Evolutionary conservation across 169 alveolate genomes (phyloP).

Genomic region (Toxoplasma gondii): DNA sequence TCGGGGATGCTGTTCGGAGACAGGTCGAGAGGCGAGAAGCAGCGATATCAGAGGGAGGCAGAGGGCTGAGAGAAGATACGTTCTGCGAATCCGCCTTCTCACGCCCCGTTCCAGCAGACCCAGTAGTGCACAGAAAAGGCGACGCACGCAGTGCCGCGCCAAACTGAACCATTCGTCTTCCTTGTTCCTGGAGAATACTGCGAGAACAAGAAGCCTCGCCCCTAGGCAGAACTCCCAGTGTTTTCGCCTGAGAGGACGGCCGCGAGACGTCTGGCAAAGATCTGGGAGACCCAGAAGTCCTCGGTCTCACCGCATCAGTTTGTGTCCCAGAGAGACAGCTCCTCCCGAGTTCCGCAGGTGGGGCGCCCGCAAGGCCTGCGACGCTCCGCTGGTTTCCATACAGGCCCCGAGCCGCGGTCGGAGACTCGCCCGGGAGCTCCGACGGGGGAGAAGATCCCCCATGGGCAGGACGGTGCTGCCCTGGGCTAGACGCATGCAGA

Average conservation of each 20-base stretch:
- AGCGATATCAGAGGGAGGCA: neutral
- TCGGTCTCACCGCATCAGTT: neutral
- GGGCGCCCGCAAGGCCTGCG: neutral
- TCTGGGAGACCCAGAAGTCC: neutral
- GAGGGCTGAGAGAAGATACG: neutral
- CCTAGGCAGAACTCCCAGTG: neutral
- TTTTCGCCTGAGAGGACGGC: neutral
- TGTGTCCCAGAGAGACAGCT: neutral
- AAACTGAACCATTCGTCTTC: constrained; percentile 17
- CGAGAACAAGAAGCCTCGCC: neutral
- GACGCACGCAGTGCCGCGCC: neutral
- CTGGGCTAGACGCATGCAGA: neutral
- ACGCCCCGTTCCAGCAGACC: neutral
- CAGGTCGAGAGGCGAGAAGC: neutral
- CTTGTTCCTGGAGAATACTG: neutral
- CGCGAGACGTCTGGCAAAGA: neutral
- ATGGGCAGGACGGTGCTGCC: neutral
- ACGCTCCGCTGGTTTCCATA: neutral
- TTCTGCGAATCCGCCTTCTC: neutral
- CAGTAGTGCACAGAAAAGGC: neutral
- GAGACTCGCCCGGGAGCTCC: neutral
- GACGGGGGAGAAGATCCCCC: neutral
- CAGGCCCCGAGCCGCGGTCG: neutral
- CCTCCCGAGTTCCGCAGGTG: neutral
- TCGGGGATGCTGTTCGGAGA: neutral